These are phyloP conservation scores for Aureobasidium mangrovei DNA, from an alignment of 2,329 filamentous ascomycete genomes.

Conservation along the genomic window DNA sequence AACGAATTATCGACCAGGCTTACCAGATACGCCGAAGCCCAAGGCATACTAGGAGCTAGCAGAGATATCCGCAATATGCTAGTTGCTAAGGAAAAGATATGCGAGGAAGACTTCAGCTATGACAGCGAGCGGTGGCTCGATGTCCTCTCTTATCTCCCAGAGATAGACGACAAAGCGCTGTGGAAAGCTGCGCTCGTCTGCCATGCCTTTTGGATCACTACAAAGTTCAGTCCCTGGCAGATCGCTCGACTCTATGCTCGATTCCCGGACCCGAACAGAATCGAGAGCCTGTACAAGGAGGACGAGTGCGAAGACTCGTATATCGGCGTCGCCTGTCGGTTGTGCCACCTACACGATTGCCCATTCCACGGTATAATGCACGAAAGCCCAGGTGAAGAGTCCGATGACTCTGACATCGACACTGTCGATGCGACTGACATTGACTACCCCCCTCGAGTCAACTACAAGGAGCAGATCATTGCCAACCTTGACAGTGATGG, in stretches of 20 bases:
- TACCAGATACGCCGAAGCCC: background rate
- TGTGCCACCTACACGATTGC: constrained; percentile 27
- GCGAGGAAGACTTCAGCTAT: constrained; percentile 27
- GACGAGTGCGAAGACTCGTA: constrained; percentile 13
- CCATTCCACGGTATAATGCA: constrained; percentile 34
- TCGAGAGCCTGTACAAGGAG: constrained; percentile 11
- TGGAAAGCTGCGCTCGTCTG: constrained; percentile 30
- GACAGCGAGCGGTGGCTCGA: constrained; percentile 24
- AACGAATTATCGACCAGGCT: background rate
- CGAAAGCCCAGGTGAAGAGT: constrained; percentile 20
- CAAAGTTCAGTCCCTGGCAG: constrained; percentile 27
- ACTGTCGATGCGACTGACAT: constrained; percentile 22
- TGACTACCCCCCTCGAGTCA: constrained; percentile 24
- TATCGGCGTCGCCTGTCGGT: constrained; percentile 13
- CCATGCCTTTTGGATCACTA: constrained; percentile 28
- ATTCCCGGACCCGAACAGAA: constrained; percentile 16
- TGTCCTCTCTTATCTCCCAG: constrained; percentile 26
- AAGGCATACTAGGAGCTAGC: background rate
- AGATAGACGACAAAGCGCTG: constrained; percentile 20
- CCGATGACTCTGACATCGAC: constrained; percentile 18
- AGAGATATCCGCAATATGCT: background rate
- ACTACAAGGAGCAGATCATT: constrained; percentile 22
- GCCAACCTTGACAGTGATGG: background rate
- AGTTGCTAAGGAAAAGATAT: constrained; percentile 20
- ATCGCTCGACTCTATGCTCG: background rate